Base-by-base conservation (phyloP, 148 eudicot species). In the Rhododendron ovatum region DNA sequence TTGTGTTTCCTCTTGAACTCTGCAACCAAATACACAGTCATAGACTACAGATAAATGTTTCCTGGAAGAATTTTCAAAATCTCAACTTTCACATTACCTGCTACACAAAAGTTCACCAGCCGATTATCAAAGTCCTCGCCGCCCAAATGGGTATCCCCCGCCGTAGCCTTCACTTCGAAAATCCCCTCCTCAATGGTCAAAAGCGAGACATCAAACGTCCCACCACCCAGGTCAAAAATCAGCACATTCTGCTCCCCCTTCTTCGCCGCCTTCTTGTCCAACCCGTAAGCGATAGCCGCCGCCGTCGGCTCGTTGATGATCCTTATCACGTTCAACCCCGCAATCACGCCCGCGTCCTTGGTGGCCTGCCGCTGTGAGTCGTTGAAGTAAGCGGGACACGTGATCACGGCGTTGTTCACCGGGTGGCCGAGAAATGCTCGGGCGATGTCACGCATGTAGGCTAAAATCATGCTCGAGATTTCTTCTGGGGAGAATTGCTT, bases 41-140 rank as follows among this genome's bases (percentile, higher is more conserved):
- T 13, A 30, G 37, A 35, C 33, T 26, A 67, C 74, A 26, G 28
- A 24, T 22, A 63, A 6, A 63, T 24, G 69, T 63, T 63, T 63
- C 28, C 69, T 24, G 11, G 1, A 7, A 63, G 28, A 55, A 5
- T 18, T 15, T 55, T 55, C 61, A 51, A 14, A 51, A 51, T 51
- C 57, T 41, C 43, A 41, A 41, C 43, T 41, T 41, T 41, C 43
- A 5, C 7, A 41, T 41, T 41, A 71, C 39, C 76, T 71, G 76
- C 33, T 1, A 83, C 89, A 51, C 87, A 90, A 83, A 73, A 88
- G 55, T 86, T 88, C 75, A 90, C 92, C 24, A 90, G 63, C 43
- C 89, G 48, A 43, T 90, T 90, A 59, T 90, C 91, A 59, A 90
- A 90, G 43, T 90, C 91, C 84, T 90, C 90, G 0, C 89, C 89